These are phyloP conservation scores for Schoenoplectus triqueter DNA, from an alignment of 202 grass and related monocot genomes.

Conservation along the genomic window DNA sequence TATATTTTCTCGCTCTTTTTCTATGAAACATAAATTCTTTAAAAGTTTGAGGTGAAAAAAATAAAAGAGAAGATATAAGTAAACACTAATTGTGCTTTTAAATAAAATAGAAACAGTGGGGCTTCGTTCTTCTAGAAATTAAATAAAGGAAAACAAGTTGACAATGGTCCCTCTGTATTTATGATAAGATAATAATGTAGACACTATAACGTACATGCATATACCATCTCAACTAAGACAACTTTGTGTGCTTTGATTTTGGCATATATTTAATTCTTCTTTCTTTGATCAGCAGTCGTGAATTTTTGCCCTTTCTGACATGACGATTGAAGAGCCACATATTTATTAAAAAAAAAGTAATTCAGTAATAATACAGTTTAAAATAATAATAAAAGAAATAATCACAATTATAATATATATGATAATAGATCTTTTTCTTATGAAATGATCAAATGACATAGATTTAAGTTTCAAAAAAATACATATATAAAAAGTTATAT, in stretches of 20 bases:
- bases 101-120: not conserved
- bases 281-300: not conserved
- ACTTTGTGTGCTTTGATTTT: not conserved
- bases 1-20: not conserved
- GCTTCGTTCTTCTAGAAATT: not conserved
- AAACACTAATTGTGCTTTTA: not conserved
- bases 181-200: not conserved
- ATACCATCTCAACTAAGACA: not conserved
- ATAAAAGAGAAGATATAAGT: not conserved
- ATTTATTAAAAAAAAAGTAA: too few species aligned
- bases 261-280: not conserved
- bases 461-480: too few species aligned
- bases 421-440: too few species aligned
- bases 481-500: too few species aligned
- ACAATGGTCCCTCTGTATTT: constrained; percentile 5
- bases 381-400: too few species aligned
- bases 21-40: not conserved
- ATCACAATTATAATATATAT: too few species aligned
- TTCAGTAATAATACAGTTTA: too few species aligned
- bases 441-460: too few species aligned
- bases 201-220: not conserved
- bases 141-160: not conserved
- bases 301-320: not conserved
- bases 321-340: too few species aligned
- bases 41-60: not conserved